Base-by-base conservation (phyloP, 768 basidiomycete genomes). In the Inosperma sp. region DNA sequence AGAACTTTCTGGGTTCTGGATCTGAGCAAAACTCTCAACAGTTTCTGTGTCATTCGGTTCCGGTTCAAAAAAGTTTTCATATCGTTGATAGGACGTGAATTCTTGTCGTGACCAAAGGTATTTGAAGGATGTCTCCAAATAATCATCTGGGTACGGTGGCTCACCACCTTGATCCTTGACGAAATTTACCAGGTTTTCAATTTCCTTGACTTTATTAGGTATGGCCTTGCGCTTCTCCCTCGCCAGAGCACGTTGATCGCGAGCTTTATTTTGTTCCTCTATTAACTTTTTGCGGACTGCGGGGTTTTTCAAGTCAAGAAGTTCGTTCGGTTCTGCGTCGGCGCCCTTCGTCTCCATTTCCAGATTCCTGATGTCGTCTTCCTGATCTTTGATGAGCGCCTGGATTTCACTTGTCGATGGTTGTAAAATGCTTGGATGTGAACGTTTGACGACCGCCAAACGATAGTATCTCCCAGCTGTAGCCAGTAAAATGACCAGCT, bases 31-130 rank as follows among this genome's bases (percentile, higher is more conserved):
- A 33, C 29, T 14, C 9, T n/a, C 2, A 5, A 46, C 4, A 23
- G 2, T 46, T 16, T 46, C 30, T 4, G 9, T 7, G 3, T 29
- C 21, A 1, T 22, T 29, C 44, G 44, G 31, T 33, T 46, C 44
- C 3, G 44, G 44, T 3, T 46, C 44, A 46, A 46, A 46, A 33
- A 46, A 46, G n/a, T 17, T n/a, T 21, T 12, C 7, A 23, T 46
- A 46, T 46, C 43, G 43, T 3, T 14, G 43, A 22, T 5, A 3
- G 5, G 19, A 19, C 13, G 19, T 17, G 1, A 8, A 22, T n/a
- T 2, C 2, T 3, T 8, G 1, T 22, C 34, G 30, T 2, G 44
- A 33, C n/a, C 31, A 33, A 22, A n/a, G 0, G 25, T 22, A n/a
- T n/a, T n/a, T n/a, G n/a, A n/a, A n/a, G 21, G 2, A 46, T 33